phyloP scores from a whole-genome alignment of 345 rosid species.

The Arabis alpina region DNA sequence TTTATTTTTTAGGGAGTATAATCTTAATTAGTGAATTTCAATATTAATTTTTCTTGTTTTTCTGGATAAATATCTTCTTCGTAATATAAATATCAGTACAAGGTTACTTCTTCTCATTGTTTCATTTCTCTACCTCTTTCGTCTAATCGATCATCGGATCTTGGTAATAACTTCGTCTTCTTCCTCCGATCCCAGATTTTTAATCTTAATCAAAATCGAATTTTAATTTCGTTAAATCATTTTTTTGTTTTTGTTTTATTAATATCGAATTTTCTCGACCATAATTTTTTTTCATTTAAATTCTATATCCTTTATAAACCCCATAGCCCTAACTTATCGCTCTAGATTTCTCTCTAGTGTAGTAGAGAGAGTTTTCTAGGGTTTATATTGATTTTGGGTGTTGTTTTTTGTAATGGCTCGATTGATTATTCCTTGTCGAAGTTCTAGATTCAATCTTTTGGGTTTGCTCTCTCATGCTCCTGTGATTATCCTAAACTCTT shows the following conservation, averaged over 20 bases:
- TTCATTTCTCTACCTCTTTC: slow-evolving; percentile 1
- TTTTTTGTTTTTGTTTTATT: neutral
- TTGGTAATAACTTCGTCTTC: slow-evolving; percentile 29
- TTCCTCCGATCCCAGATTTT: slow-evolving; percentile 23
- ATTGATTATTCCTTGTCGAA: slow-evolving; percentile 78
- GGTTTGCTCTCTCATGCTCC: slow-evolving; percentile 80
- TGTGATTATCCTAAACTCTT: slow-evolving; percentile 62
- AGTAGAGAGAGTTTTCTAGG: slow-evolving; percentile 31
- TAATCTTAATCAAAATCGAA: slow-evolving; percentile 1
- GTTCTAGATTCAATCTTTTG: slow-evolving; percentile 65
- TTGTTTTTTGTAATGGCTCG: slow-evolving; percentile 60
- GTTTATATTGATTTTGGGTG: slow-evolving; percentile 21
- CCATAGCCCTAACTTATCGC: slow-evolving; percentile 33
- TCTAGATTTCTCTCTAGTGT: neutral
- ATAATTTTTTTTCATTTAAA: slow-evolving; percentile 33
- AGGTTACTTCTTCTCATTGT: slow-evolving; percentile 26
- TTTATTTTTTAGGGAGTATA: too few relatives aligned
- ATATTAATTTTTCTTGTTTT: neutral
- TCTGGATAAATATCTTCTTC: slow-evolving; percentile 1
- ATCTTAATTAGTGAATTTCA: neutral
- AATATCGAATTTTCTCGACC: slow-evolving; percentile 33
- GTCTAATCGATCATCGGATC: slow-evolving; percentile 35
- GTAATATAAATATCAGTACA: slow-evolving; percentile 24
- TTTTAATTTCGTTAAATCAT: slow-evolving; percentile 1
- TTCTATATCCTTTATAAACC: slow-evolving; percentile 27